These are phyloP conservation scores for Pseudomonodictys pantanalensis DNA, from an alignment of 495 filamentous ascomycete genomes.

Conservation along the genomic window DNA sequence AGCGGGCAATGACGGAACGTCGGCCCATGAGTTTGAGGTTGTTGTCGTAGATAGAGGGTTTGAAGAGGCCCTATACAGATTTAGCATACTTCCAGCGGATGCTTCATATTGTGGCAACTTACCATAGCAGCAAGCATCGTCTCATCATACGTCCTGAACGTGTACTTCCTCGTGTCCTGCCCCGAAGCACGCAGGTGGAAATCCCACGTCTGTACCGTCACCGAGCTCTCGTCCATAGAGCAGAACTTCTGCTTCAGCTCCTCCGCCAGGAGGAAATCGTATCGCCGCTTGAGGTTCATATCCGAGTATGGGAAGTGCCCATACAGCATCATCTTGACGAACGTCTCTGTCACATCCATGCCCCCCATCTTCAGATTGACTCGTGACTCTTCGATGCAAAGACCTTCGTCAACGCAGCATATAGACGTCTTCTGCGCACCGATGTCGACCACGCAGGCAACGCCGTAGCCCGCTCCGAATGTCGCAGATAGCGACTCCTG, in stretches of 20 bases:
- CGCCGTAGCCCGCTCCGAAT: conserved; percentile 92
- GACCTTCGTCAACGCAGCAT: conserved; percentile 94
- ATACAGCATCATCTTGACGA: conserved; percentile 94
- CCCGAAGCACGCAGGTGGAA: conserved; percentile 87
- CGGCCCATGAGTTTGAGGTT: conserved; percentile 71
- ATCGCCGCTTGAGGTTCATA: conserved; percentile 83
- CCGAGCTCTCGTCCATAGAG: conserved; percentile 78
- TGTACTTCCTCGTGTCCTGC: conserved; percentile 84
- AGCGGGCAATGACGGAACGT: conserved; percentile 74
- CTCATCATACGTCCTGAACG: conserved; percentile 94
- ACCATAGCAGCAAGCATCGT: conserved; percentile 85
- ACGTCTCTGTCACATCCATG: conserved; percentile 85
- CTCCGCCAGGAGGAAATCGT: conserved; percentile 91
- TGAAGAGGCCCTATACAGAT: conserved; percentile 55
- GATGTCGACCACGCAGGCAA: conserved; percentile 91
- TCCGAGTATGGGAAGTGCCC: conserved; percentile 92
- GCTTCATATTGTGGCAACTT: conserved; percentile 34
- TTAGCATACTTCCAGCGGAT: conserved; percentile 3
- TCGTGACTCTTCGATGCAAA: conserved; percentile 87
- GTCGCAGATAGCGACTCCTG: conserved; percentile 93
- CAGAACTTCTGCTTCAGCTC: conserved; percentile 89
- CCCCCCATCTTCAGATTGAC: conserved; percentile 95
- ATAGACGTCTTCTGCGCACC: conserved; percentile 98
- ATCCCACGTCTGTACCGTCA: conserved; percentile 74
- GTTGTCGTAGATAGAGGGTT: conserved; percentile 81